A percentile compares a stretch with the other conserved stretches of the same genome.
Evolutionary conservation across 108 stramenopile species (phyloP).

Genomic region (Discostella stelligeroides): DNA sequence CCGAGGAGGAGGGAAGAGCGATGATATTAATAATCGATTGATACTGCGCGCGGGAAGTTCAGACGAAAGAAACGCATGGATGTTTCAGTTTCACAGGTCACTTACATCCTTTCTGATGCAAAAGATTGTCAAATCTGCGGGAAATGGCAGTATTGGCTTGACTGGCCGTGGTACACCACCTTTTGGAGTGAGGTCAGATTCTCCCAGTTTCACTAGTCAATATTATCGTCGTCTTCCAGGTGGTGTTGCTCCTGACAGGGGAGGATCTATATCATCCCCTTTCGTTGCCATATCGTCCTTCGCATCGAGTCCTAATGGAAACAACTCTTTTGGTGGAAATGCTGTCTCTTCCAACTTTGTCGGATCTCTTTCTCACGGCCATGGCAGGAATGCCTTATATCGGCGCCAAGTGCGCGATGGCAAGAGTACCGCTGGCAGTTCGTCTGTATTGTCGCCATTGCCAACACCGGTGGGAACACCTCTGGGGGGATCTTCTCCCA

Average conservation of each 20-base stretch:
- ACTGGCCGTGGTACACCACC: slow-evolving; percentile 1
- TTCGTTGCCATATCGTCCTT: slow-evolving; percentile 24
- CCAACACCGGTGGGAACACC: slow-evolving; percentile 31
- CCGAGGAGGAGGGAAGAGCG: slow-evolving; percentile 9
- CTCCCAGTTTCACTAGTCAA: slow-evolving; percentile 2
- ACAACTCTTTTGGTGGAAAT: slow-evolving; percentile 38
- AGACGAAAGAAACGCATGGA: slow-evolving; percentile 76
- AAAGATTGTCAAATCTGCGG: slow-evolving; percentile 50
- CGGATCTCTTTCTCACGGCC: slow-evolving; percentile 57
- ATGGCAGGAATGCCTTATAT: slow-evolving; percentile 56
- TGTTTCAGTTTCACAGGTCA: slow-evolving; percentile 83
- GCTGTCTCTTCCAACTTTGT: slow-evolving; percentile 13
- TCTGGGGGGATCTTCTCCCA: slow-evolving; percentile 41
- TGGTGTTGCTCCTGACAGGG: slow-evolving; percentile 1
- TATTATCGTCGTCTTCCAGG: slow-evolving; percentile 21
- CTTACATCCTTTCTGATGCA: slow-evolving; percentile 59
- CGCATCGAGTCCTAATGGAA: slow-evolving; percentile 27
- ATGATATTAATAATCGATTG: slow-evolving; percentile 46
- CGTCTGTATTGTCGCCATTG: slow-evolving; percentile 9
- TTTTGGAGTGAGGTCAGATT: slow-evolving; percentile 15
- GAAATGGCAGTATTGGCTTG: slow-evolving; percentile 1
- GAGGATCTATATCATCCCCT: slow-evolving; percentile 13
- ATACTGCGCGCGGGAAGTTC: slow-evolving; percentile 62
- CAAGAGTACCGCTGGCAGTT: slow-evolving; percentile 1
- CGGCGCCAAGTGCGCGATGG: slow-evolving; percentile 44